Percentiles rank a stretch among this genome's conserved stretches.
phyloP scores from a whole-genome alignment of 495 filamentous ascomycete species.

The Astrothelium macrocarpum region DNA sequence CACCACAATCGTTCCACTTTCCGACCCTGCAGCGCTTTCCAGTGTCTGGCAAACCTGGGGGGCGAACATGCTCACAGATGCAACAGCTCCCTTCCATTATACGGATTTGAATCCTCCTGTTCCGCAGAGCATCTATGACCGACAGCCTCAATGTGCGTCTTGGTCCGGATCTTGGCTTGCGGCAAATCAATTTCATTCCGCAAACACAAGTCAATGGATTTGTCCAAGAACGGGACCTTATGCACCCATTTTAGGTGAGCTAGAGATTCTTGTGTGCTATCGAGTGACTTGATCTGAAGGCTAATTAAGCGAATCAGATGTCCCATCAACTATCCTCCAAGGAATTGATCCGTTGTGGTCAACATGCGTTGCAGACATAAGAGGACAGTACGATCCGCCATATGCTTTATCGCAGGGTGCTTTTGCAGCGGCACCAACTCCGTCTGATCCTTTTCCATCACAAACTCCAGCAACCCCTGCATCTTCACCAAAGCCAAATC shows the following conservation, averaged over 20 bases:
- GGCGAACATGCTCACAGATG: neutral
- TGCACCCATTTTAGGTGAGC: slow-evolving; percentile 16
- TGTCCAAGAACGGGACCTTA: slow-evolving; percentile 10
- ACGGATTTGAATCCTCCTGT: slow-evolving; percentile 7
- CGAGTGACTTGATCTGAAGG: neutral
- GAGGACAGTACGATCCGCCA: neutral
- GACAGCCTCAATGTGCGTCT: slow-evolving; percentile 5
- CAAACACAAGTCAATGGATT: neutral
- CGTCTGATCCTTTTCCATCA: neutral
- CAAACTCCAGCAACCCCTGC: neutral
- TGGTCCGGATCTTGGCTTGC: neutral
- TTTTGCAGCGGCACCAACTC: neutral
- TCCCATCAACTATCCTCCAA: neutral
- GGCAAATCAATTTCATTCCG: neutral
- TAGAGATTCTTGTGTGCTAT: neutral
- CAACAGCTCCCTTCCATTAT: slow-evolving; percentile 6
- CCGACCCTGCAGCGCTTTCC: neutral
- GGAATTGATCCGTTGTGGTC: neutral
- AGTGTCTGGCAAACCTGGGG: slow-evolving; percentile 1
- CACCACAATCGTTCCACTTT: slow-evolving; percentile 2
- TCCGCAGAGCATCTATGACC: slow-evolving; percentile 6
- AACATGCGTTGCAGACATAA: neutral
- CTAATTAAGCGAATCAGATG: neutral
- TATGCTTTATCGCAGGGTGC: neutral
- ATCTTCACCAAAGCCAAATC: neutral